Conservation (phyloP, 1,284 basidiomycete species). For the Pseudozyma pruni region DNA sequence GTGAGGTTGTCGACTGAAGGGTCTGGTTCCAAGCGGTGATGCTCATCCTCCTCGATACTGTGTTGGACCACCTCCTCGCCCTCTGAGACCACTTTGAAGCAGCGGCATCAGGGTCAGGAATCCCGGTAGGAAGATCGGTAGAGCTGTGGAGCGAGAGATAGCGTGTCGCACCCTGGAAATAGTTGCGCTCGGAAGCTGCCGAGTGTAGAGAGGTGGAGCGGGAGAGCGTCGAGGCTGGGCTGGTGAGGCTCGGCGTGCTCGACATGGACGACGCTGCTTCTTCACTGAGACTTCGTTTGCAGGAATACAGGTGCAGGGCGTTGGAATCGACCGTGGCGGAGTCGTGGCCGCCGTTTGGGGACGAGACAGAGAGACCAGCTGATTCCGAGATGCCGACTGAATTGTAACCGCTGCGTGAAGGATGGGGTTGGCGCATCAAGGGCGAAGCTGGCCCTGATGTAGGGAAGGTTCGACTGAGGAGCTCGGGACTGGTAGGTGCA, state of each 20-base stretch:
- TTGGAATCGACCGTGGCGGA: not conserved
- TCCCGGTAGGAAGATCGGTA: slow-evolving; percentile 21
- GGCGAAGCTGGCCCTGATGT: slow-evolving; percentile 10
- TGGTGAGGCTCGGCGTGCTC: slow-evolving; percentile 37
- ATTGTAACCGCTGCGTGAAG: slow-evolving; percentile 6
- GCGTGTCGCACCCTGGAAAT: slow-evolving; percentile 12
- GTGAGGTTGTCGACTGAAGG: slow-evolving; percentile 44
- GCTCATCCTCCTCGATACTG: slow-evolving; percentile 41
- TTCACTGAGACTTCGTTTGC: not conserved
- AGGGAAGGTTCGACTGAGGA: slow-evolving; percentile 4
- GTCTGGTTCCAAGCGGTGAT: slow-evolving; percentile 38
- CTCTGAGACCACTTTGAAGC: slow-evolving; percentile 26
- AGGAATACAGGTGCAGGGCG: not conserved
- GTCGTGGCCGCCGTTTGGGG: slow-evolving; percentile 3
- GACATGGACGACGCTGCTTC: slow-evolving; percentile 24
- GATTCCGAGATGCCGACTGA: not conserved
- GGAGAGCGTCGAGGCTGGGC: slow-evolving; percentile 30
- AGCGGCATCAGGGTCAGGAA: slow-evolving; percentile 4
- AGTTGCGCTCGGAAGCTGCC: slow-evolving; percentile 18
- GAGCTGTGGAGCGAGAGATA: slow-evolving; percentile 29
- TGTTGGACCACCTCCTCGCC: slow-evolving; percentile 40
- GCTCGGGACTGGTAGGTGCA: slow-evolving; percentile 15
- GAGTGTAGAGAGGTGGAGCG: slow-evolving; percentile 41
- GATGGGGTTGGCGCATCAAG: slow-evolving; percentile 7
- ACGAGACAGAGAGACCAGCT: slow-evolving; percentile 2